Evolutionary conservation across 495 filamentous ascomycete genomes (phyloP).

Genomic region (Aspergillus kassunensis): DNA sequence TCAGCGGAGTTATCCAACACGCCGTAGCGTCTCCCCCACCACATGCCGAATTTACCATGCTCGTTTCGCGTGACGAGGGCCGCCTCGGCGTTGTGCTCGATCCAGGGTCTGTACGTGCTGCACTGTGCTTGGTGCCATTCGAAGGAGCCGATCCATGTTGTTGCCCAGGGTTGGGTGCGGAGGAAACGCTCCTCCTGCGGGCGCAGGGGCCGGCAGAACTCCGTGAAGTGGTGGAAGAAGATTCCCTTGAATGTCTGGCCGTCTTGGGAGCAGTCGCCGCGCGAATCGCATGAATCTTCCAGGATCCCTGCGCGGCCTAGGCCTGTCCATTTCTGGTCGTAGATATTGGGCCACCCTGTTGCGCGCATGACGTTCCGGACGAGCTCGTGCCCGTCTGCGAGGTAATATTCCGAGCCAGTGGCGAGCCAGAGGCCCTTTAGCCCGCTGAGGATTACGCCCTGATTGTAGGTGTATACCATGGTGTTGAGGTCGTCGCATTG

Average conservation of each 20-base stretch:
- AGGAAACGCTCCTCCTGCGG: conserved; percentile 33
- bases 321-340: conserved; percentile 57
- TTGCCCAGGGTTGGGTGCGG: conserved; percentile 27
- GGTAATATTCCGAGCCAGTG: conserved; percentile 62
- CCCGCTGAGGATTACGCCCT: conserved; percentile 87
- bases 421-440: conserved; percentile 72
- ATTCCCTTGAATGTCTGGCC: conserved; percentile 94
- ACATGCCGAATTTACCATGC: conserved; percentile 74
- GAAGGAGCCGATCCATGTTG: conserved; percentile 24
- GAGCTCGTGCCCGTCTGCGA: conserved; percentile 74
- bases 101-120: conserved; percentile 63
- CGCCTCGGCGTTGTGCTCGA: conserved; percentile 70
- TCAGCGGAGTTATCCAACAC: conserved; percentile 13
- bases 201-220: conserved; percentile 70
- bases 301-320: conserved; percentile 76
- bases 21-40: conserved; percentile 70
- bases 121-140: conserved; percentile 57
- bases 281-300: conserved; percentile 80
- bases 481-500: conserved; percentile 77
- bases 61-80: conserved; percentile 66
- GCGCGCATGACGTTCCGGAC: conserved; percentile 67
- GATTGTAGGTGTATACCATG: conserved; percentile 95
- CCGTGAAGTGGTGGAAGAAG: conserved; percentile 82
- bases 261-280: conserved; percentile 74
- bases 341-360: conserved; percentile 61